Percentiles rank a stretch among this genome's conserved stretches.
phyloP scores from a whole-genome alignment of 176 grass and related monocot species.

The Rhynchospora tenuis region DNA sequence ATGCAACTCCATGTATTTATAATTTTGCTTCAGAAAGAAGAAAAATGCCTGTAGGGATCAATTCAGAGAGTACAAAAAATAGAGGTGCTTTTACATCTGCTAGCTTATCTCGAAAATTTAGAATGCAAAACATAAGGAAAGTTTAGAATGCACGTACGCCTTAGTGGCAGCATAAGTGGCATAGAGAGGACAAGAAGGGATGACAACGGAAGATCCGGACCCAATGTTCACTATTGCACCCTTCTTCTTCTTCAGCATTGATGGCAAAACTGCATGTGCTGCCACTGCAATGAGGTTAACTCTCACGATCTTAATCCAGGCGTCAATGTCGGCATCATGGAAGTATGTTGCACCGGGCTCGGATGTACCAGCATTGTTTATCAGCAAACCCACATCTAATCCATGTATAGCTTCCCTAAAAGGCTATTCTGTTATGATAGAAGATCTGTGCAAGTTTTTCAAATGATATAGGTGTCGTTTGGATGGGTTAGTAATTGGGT shows the following conservation, averaged over 20 bases:
- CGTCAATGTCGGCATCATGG: conserved; percentile 56
- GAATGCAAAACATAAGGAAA: neutral
- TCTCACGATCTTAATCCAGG: conserved; percentile 35
- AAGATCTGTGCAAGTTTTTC: too few relatives aligned
- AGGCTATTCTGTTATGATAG: neutral
- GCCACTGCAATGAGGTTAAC: conserved; percentile 70
- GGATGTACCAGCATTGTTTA: conserved; percentile 58
- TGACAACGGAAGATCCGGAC: conserved; percentile 47
- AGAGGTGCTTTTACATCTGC: neutral
- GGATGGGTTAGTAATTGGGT: too few relatives aligned
- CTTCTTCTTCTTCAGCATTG: conserved; percentile 49
- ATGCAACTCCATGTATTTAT: too few relatives aligned
- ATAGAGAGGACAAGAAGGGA: conserved; percentile 74
- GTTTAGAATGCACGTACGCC: conserved; percentile 37
- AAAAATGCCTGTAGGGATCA: neutral
- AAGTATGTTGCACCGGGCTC: conserved; percentile 65
- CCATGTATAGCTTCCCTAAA: conserved; percentile 33
- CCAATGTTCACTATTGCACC: conserved; percentile 73
- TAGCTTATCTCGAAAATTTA: neutral
- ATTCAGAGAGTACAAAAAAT: too few relatives aligned
- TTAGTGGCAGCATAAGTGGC: conserved; percentile 66
- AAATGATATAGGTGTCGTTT: too few relatives aligned
- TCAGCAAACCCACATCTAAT: conserved; percentile 66
- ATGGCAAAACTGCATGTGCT: conserved; percentile 47
- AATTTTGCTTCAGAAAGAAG: neutral